phyloP scores from a whole-genome alignment of 2,329 filamentous ascomycete species.

The Parastagonospora avenae region DNA sequence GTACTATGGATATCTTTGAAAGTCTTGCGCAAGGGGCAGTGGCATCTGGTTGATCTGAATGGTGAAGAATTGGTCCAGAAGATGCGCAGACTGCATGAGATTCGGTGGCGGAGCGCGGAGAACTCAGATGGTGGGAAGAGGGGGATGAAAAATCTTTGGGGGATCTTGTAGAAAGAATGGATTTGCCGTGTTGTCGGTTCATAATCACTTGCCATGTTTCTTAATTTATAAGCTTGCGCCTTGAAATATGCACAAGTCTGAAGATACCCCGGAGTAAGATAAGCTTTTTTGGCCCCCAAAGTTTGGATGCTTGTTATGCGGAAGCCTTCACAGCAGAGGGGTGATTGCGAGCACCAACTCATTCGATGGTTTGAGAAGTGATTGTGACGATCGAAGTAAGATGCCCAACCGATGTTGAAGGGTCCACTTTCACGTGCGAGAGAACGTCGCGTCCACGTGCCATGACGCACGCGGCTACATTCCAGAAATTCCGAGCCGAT shows the following conservation, averaged over 20 bases:
- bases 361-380: too few species aligned
- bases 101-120: slow-evolving; percentile 13
- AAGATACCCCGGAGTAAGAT: too few species aligned
- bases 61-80: slow-evolving; percentile 32
- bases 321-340: too few species aligned
- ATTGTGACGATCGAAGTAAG: too few species aligned
- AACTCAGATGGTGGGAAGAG: neutral
- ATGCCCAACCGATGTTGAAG: too few species aligned
- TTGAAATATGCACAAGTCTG: too few species aligned
- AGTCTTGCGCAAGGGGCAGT: slow-evolving; percentile 27
- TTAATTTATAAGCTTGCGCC: too few species aligned
- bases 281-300: too few species aligned
- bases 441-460: neutral
- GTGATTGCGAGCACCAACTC: too few species aligned
- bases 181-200: neutral
- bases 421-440: neutral
- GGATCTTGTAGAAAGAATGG: neutral
- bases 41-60: slow-evolving; percentile 41
- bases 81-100: slow-evolving; percentile 38
- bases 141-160: slow-evolving; percentile 8
- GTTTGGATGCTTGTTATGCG: too few species aligned
- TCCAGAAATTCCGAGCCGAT: neutral
- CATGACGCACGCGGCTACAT: neutral
- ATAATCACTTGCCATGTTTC: neutral
- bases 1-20: slow-evolving; percentile 39